A percentile compares a stretch with the other conserved stretches of the same genome.
These are phyloP conservation scores for Dothidotthia symphoricarpi DNA, from an alignment of 2,329 filamentous ascomycete genomes.

Conservation along the genomic window DNA sequence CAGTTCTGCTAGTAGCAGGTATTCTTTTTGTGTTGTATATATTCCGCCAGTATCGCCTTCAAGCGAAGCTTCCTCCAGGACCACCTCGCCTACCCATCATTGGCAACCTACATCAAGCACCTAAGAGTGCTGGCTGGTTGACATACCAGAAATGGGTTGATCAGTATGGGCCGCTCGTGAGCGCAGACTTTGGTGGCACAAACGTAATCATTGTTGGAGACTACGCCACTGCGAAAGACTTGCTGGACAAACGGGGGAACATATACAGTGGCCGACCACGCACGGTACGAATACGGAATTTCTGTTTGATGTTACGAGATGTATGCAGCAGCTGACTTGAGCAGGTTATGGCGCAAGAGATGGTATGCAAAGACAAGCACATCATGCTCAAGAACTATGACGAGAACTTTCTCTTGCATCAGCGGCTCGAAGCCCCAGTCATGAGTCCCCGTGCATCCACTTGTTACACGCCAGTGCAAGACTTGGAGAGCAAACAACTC, in stretches of 20 bases:
- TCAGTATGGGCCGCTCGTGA: constrained; percentile 38
- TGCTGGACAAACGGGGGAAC: constrained; percentile 54
- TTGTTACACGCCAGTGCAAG: constrained; percentile 43
- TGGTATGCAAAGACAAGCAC: constrained; percentile 45
- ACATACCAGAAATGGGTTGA: constrained; percentile 35
- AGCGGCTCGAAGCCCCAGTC: constrained; percentile 41
- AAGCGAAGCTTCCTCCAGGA: constrained; percentile 23
- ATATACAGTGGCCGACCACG: constrained; percentile 49
- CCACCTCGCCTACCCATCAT: constrained; percentile 32
- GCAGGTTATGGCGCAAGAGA: constrained; percentile 49
- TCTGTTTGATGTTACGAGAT: not conserved
- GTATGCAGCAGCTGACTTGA: not conserved
- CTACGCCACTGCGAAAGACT: constrained; percentile 49
- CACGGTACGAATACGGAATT: constrained; percentile 37
- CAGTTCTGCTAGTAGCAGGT: not conserved
- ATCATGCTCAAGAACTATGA: constrained; percentile 42
- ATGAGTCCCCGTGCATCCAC: constrained; percentile 25
- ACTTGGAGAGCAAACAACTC: constrained; percentile 47
- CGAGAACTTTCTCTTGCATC: constrained; percentile 39
- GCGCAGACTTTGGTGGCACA: constrained; percentile 30
- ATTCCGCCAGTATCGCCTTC: constrained; percentile 11
- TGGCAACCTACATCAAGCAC: constrained; percentile 36
- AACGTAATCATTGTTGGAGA: constrained; percentile 47
- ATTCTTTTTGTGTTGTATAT: constrained; percentile 1
- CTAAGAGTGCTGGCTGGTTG: constrained; percentile 19